Evolutionary conservation across 1,284 basidiomycete genomes (phyloP), one percentile per base, ranked within the genome.

Genomic region (Fomitiporia mediterranea): DNA sequence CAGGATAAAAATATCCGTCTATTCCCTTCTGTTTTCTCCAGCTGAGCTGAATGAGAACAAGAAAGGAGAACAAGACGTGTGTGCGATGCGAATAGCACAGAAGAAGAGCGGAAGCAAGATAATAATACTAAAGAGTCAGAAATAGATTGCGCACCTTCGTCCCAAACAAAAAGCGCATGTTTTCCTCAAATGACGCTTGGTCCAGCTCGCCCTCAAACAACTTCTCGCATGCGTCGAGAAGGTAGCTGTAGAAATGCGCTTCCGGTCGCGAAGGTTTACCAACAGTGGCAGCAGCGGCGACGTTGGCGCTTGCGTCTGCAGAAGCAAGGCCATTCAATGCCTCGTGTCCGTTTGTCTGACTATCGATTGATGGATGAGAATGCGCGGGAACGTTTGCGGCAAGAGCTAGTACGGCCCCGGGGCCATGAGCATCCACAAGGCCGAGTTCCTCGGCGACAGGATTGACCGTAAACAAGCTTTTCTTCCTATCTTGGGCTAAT

Each of bases 151-250:
- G 73, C 64, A 94, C 94, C 78, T 94, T 90, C 62, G 87, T 95
- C 32, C 94, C 92, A 75, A 96, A 98, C 80, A 99, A 95, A 82
- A 91, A 93, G 58, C 97, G 77, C 79, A 97, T 85, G 64, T 93
- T 91, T 69, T 99, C 96, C 69, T 99, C 97, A 67, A 94, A 98
- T 17, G 86, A 84, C 28, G 80, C 75, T 66, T 89, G 89, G 70
- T 98, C 96, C 60, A 98, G 78, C 67, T 98, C 94, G 59, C 83
- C 88, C 65, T 94, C 92, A 66, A 98, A 98, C 49, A 97, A 71
- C 74, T 92, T 91, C 72, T 97, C 94, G 68, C 90, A 91, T n/a
- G 93, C 86, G 60, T 89, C 91, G 43, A 98, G 77, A 46, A 97
- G 78, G 66, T 95, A 94, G 71, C 85, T 78, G 72, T 98, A 98